phyloP scores from a whole-genome alignment of 192 early-diverging fungal genomes.

The Haplosporangium gracile region DNA sequence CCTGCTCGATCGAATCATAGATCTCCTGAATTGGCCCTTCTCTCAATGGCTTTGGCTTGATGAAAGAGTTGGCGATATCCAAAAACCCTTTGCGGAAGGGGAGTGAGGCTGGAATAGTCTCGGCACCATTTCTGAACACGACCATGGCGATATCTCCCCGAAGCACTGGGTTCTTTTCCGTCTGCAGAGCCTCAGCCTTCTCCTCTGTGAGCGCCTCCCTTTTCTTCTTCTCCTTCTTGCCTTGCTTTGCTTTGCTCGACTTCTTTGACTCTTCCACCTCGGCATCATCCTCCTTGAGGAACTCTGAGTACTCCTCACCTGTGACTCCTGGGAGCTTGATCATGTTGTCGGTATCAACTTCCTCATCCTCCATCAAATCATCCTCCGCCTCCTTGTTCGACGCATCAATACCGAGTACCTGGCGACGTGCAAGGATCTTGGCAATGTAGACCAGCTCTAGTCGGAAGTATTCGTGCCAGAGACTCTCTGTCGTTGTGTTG shows the following conservation, averaged over 20 bases:
- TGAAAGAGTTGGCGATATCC: constrained; percentile 71
- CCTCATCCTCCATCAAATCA: constrained; percentile 57
- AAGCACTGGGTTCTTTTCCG: constrained; percentile 75
- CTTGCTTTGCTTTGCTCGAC: constrained; percentile 47
- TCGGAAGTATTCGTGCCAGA: constrained; percentile 96
- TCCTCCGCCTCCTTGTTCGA: constrained; percentile 49
- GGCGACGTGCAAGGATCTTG: constrained; percentile 85
- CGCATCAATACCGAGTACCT: constrained; percentile 77
- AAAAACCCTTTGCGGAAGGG: constrained; percentile 82
- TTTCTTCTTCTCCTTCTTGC: constrained; percentile 23
- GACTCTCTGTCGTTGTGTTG: constrained; percentile 73
- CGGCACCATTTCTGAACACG: constrained; percentile 86
- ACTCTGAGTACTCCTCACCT: constrained; percentile 60
- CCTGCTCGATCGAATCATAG: constrained; percentile 65
- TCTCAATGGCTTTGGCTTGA: constrained; percentile 57
- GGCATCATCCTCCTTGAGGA: constrained; percentile 37
- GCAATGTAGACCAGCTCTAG: constrained; percentile 92
- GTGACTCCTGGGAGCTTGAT: constrained; percentile 69
- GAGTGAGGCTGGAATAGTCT: constrained; percentile 76
- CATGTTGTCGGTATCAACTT: constrained; percentile 62
- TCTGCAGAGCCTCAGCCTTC: constrained; percentile 62
- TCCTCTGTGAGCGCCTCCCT: constrained; percentile 55
- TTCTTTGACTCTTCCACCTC: constrained; percentile 59
- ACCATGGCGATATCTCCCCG: constrained; percentile 81
- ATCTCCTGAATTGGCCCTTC: constrained; percentile 45